A percentile compares a stretch with the other conserved stretches of the same genome.
phyloP scores from a whole-genome alignment of 2,329 filamentous ascomycete species.

The Sporothrix protearum region DNA sequence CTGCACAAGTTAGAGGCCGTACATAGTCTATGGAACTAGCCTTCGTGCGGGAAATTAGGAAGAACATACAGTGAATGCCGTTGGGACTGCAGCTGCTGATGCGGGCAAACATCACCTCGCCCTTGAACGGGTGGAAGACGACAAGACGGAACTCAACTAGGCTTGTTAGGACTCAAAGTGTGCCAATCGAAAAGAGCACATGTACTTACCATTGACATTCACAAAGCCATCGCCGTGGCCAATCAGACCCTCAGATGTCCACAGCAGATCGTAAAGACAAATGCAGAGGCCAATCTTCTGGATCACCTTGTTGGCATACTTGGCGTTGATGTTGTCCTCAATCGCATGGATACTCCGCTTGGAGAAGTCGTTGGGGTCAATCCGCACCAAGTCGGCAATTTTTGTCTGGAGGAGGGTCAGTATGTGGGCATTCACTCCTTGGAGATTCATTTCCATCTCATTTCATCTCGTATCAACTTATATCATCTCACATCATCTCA shows the following conservation, averaged over 20 bases:
- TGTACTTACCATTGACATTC: conserved; percentile 75
- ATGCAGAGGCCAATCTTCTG: conserved; percentile 93
- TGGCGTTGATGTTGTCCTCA: conserved; percentile 94
- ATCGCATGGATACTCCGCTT: conserved; percentile 80
- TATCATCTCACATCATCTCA: background rate
- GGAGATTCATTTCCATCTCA: background rate
- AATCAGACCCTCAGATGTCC: conserved; percentile 87
- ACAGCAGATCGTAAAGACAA: conserved; percentile 85
- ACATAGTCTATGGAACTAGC: background rate
- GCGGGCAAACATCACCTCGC: conserved; percentile 80
- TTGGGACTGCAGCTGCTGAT: conserved; percentile 62
- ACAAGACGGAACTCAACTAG: conserved; percentile 87
- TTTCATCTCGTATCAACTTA: background rate
- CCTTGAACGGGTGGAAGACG: conserved; percentile 93
- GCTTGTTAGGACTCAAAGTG: background rate
- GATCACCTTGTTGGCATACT: conserved; percentile 93
- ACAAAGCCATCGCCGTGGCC: conserved; percentile 88
- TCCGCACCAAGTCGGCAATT: conserved; percentile 89
- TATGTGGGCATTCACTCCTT: background rate
- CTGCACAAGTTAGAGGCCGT: conserved; percentile 37
- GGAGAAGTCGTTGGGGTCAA: conserved; percentile 81
- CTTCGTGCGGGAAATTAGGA: too few relatives aligned
- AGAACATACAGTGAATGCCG: conserved; percentile 29
- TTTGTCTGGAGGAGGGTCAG: conserved; percentile 63
- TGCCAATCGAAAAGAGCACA: background rate